A percentile compares a stretch with the other conserved stretches of the same genome.
Conservation (phyloP, 371 early-diverging fungal species). For the Lichtheimia ornata region DNA sequence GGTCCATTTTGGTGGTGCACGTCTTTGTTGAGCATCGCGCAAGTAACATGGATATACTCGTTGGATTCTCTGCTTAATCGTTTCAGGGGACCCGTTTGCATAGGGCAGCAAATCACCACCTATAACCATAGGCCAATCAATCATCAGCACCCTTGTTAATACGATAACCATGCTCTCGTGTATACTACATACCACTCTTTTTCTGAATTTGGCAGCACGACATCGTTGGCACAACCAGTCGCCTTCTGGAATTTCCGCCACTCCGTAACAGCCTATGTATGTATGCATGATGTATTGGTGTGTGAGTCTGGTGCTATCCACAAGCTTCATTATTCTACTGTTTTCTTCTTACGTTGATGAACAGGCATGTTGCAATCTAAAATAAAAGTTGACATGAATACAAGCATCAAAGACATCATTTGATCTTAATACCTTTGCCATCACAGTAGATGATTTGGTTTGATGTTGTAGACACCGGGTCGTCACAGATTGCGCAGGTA, state of each 20-base stretch:
- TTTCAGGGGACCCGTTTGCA: neutral
- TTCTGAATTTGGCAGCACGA: neutral
- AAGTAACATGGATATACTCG: neutral
- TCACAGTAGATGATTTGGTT: constrained; percentile 2
- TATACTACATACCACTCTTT: neutral
- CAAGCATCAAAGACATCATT: neutral
- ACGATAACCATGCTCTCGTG: neutral
- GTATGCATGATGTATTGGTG: neutral
- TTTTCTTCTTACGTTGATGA: neutral
- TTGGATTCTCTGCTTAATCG: neutral
- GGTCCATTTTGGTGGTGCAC: neutral
- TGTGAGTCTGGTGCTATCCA: neutral
- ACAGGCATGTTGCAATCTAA: constrained; percentile 4
- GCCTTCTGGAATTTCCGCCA: neutral
- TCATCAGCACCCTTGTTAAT: neutral
- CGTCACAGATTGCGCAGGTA: neutral
- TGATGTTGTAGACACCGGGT: neutral
- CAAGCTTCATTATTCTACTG: neutral
- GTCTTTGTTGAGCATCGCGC: neutral
- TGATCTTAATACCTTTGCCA: neutral
- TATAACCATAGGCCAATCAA: neutral
- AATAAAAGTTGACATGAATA: neutral
- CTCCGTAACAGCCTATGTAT: neutral
- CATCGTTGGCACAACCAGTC: constrained; percentile 1
- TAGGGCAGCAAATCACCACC: neutral